These are phyloP conservation scores for Yarrowia porcina DNA, from an alignment of 805 yeast genomes.

Conservation along the genomic window DNA sequence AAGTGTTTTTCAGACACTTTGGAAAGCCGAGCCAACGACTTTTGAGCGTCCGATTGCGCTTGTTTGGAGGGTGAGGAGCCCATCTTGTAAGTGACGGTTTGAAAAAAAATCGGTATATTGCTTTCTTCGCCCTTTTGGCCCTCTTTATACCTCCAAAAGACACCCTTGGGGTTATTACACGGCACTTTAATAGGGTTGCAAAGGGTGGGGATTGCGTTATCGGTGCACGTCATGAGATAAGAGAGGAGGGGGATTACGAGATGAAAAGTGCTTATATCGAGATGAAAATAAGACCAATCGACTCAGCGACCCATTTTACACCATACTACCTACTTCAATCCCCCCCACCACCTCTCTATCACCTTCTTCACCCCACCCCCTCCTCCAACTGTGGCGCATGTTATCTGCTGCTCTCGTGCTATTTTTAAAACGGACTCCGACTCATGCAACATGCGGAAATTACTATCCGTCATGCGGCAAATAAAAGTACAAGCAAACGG, in stretches of 20 bases:
- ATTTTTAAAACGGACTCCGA: slow-evolving; percentile 5
- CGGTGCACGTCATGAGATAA: slow-evolving; percentile 17
- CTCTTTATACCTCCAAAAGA: background rate
- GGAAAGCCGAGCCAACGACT: slow-evolving; percentile 7
- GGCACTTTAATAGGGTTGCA: slow-evolving; percentile 1
- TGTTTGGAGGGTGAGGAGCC: slow-evolving; percentile 12
- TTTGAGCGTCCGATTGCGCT: slow-evolving; percentile 1
- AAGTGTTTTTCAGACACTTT: slow-evolving; percentile 17
- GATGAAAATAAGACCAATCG: too few species aligned
- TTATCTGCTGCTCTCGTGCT: background rate
- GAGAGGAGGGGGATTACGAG: too few species aligned
- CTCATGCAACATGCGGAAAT: background rate
- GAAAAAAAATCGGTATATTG: too few species aligned
- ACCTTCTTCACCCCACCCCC: background rate
- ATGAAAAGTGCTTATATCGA: too few species aligned
- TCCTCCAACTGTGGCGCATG: background rate
- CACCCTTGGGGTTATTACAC: slow-evolving; percentile 20
- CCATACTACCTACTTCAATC: too few species aligned
- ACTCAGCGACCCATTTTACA: too few species aligned
- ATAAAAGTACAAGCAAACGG: too few species aligned
- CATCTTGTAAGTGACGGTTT: background rate
- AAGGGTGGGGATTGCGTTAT: slow-evolving; percentile 24
- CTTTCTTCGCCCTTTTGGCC: too few species aligned
- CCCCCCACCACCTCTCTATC: background rate
- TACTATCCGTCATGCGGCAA: too few species aligned